Conservation (phyloP, 306 rosid species). For the Prunus salicina region DNA sequence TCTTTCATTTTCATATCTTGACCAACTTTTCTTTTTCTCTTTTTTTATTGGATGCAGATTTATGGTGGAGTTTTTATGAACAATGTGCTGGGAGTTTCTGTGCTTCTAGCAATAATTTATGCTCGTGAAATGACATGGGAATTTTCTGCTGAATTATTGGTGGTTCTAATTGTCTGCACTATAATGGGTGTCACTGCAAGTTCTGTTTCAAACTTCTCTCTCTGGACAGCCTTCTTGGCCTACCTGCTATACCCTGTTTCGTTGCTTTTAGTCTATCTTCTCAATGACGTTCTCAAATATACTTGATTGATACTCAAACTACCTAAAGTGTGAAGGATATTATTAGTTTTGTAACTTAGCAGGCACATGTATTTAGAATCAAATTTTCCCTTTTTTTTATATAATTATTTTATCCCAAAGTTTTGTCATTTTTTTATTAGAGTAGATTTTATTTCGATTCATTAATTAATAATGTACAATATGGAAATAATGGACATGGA, state of each 20-base stretch:
- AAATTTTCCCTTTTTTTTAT: not conserved
- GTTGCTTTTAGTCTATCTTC: conserved; percentile 42
- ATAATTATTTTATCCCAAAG: not conserved
- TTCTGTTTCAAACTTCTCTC: conserved; percentile 38
- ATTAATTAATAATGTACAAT: not conserved
- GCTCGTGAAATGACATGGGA: conserved; percentile 51
- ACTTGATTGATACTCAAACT: too few relatives aligned
- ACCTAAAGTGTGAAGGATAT: not conserved
- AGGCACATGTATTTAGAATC: not conserved
- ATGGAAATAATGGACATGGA: too few relatives aligned
- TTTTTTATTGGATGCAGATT: conserved; percentile 40
- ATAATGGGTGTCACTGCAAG: conserved; percentile 42
- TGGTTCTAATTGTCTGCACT: conserved; percentile 52
- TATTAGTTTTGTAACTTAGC: not conserved
- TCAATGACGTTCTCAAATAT: conserved; percentile 39
- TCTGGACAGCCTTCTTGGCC: conserved; percentile 52
- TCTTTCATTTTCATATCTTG: not conserved
- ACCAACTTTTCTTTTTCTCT: not conserved
- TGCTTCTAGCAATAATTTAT: conserved; percentile 48
- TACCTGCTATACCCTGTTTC: conserved; percentile 46
- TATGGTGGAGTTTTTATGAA: conserved; percentile 72
- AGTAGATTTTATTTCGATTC: not conserved
- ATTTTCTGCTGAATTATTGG: conserved; percentile 58
- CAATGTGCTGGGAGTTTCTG: conserved; percentile 60
- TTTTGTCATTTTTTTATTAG: not conserved